Percentiles rank a stretch among this genome's conserved stretches.
These are phyloP conservation scores for Parastagonospora nodorum DNA, from an alignment of 2,329 filamentous ascomycete genomes.

Conservation along the genomic window DNA sequence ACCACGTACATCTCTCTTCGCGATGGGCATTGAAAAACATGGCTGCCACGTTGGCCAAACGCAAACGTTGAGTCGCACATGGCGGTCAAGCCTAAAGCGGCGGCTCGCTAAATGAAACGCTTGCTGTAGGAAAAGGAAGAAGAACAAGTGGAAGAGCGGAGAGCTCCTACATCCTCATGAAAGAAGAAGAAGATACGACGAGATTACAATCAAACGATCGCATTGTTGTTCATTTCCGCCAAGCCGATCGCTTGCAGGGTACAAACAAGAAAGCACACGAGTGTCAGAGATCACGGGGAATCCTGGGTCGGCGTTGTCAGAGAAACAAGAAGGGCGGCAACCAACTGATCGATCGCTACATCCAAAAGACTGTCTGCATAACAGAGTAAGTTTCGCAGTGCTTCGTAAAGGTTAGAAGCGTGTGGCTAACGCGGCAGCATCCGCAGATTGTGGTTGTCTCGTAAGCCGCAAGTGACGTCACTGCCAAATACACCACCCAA, in stretches of 20 bases:
- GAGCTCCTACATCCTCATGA: background rate
- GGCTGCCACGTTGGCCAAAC: conserved; percentile 42
- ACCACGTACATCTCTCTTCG: conserved; percentile 30
- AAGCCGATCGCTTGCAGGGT: conserved; percentile 39
- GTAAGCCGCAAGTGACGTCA: conserved; percentile 33
- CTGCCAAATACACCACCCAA: conserved; percentile 23
- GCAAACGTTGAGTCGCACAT: conserved; percentile 43
- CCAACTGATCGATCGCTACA: background rate
- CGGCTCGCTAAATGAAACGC: conserved; percentile 8
- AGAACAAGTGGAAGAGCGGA: background rate
- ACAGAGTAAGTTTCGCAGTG: background rate
- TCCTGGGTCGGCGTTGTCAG: background rate
- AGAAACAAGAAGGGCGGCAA: background rate
- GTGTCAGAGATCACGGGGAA: background rate
- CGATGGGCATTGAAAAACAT: conserved; percentile 41
- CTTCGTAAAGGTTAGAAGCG: background rate
- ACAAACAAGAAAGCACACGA: conserved; percentile 32
- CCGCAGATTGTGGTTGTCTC: no score
- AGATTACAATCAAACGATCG: conserved; percentile 7
- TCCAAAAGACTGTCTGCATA: background rate
- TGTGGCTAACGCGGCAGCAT: background rate
- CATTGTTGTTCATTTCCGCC: conserved; percentile 17
- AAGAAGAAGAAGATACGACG: background rate
- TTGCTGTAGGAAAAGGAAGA: conserved; percentile 5
- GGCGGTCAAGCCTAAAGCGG: background rate